Evolutionary conservation across 352 stramenopile species (phyloP), one percentile per base, ranked within the genome.

Genomic region (Phytophthora nicotianae): DNA sequence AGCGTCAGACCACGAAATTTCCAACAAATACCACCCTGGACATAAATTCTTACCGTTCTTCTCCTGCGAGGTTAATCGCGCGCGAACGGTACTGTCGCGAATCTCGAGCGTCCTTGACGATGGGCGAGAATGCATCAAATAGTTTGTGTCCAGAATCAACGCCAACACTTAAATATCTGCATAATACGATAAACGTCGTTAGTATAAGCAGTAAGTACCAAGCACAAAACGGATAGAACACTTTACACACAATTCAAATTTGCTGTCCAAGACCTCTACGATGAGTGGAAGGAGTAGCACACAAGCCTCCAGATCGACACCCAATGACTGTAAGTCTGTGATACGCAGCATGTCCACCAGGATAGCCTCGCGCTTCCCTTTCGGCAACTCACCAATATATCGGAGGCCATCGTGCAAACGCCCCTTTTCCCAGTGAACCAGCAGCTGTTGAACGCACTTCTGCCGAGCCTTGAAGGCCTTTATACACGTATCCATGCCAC

Each of bases 401-500:
- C 84, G 79, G 21, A 95, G 74, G 19, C 81, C 77, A 32, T 90
- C 83, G 55, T 90, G 76, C 23, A 93, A 46, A 29, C 75, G 74
- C 13, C 84, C 84, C 50, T 83, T 86, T 62, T 91, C 72, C 86
- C 86, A 93, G 41, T 86, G 68, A 27, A 48, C 55, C 5, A 93
- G 72, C 8, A 95, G 65, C 62, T 92, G 77, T 55, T 93, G 75
- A 11, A 91, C 55, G 23, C 77, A 80, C 50, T 90, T 91, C 55
- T 93, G 83, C 0, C 86, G 75, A 42, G 70, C 62, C 13, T 77
- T 75, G 33, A 95, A 88, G 10, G 79, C 83, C 53, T 91, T 91
- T 27, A 93, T 50, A 24, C 75, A 93, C 10, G 83, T 91, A 55
- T 95, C 86, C 84, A 95, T 95, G 7, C 86, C 86, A 58, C 81